phyloP scores from a whole-genome alignment of 2,329 filamentous ascomycete species.

The Pseudopyrenochaeta lycopersici region DNA sequence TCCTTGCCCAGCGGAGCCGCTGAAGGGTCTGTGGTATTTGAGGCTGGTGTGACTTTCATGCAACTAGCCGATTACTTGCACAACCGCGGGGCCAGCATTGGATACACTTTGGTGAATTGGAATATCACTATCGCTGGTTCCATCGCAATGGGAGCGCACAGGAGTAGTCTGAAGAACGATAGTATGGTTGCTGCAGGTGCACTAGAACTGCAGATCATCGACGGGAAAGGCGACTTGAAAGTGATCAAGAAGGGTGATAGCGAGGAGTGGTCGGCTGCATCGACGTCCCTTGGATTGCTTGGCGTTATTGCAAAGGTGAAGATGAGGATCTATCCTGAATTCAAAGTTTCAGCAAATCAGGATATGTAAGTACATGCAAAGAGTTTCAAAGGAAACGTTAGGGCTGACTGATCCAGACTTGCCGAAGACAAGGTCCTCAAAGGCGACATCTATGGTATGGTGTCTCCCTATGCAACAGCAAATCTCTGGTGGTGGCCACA shows the following conservation, averaged over 20 bases:
- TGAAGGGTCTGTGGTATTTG: constrained; percentile 58
- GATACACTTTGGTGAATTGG: constrained; percentile 64
- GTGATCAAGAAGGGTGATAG: constrained; percentile 53
- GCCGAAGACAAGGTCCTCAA: constrained; percentile 60
- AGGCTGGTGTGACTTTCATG: constrained; percentile 61
- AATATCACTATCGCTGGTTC: constrained; percentile 62
- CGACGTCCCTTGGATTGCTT: constrained; percentile 60
- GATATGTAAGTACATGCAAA: constrained; percentile 51
- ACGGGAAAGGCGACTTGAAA: constrained; percentile 57
- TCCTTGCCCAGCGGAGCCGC: constrained; percentile 41
- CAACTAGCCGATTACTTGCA: constrained; percentile 61
- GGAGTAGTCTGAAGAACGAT: constrained; percentile 58
- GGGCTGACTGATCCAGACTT: not conserved
- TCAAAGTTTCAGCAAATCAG: constrained; percentile 62
- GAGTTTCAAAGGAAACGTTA: too few relatives aligned
- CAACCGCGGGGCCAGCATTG: constrained; percentile 56
- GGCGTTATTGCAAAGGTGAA: constrained; percentile 60
- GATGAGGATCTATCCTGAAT: constrained; percentile 61
- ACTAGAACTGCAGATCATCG: constrained; percentile 59
- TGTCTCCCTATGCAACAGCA: constrained; percentile 61
- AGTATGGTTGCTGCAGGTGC: constrained; percentile 62
- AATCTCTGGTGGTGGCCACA: constrained; percentile 66
- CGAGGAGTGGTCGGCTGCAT: constrained; percentile 63
- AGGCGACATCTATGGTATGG: constrained; percentile 61
- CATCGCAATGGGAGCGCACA: constrained; percentile 63